phyloP scores from a whole-genome alignment of 331 rosid species.

The Erythrophleum ivorense region DNA sequence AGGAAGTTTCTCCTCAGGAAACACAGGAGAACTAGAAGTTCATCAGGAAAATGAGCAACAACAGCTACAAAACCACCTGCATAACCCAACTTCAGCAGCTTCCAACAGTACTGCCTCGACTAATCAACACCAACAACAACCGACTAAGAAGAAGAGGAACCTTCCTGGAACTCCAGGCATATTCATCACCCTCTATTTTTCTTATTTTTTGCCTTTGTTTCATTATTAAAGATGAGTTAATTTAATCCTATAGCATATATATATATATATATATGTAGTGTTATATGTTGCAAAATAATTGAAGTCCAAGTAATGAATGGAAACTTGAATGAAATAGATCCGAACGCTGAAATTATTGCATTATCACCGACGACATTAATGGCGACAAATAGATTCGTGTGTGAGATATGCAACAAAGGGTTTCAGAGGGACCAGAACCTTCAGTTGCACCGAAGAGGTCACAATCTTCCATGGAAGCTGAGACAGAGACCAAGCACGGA shows the following conservation, averaged over 20 bases:
- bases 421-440: slow-evolving; percentile 89
- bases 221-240: no score
- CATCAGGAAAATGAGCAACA: slow-evolving; percentile 56
- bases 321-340: slow-evolving; percentile 52
- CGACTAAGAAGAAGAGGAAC: slow-evolving; percentile 78
- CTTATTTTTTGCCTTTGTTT: not conserved
- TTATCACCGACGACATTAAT: slow-evolving; percentile 82
- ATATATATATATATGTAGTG: no score
- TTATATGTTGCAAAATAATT: no score
- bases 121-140: slow-evolving; percentile 52
- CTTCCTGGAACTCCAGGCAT: slow-evolving; percentile 95
- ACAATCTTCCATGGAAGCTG: slow-evolving; percentile 92
- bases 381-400: slow-evolving; percentile 89
- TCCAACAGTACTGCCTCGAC: slow-evolving; percentile 59
- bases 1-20: slow-evolving; percentile 80
- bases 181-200: not conserved
- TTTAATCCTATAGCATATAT: no score
- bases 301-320: no score
- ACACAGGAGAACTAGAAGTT: slow-evolving; percentile 61
- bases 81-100: slow-evolving; percentile 51
- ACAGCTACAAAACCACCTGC: slow-evolving; percentile 46
- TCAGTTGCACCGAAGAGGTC: slow-evolving; percentile 85
- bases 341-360: slow-evolving; percentile 78
- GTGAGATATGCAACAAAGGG: slow-evolving; percentile 92
- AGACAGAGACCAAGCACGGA: slow-evolving; percentile 74